Base-by-base conservation (phyloP, 2,329 filamentous ascomycete species). In the Scytalidium lignicola region DNA sequence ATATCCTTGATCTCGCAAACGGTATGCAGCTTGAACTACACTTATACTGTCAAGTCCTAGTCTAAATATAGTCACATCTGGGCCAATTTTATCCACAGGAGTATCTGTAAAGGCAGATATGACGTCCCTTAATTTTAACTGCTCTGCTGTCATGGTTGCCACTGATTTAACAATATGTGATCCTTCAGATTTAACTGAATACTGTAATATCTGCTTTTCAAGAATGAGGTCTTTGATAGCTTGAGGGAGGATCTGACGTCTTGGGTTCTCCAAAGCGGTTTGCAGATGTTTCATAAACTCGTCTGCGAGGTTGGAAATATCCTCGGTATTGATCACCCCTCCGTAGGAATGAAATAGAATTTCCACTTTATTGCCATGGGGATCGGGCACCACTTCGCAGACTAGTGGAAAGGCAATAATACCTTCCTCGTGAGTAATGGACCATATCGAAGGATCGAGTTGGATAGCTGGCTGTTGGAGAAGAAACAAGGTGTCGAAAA, bases 11-110 rank as follows among this genome's bases (percentile, higher is more conserved):
- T 74, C 77, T 17, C 85, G 80, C 15, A 96, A 71, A 21, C 75
- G 70, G 1, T 80, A 76, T 1, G 90, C 88, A 9, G 96, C 74
- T 60, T 96, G 90, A 4, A 85, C 77, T 0, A 90, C 88, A 52
- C 86, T 91, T 60, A 97, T 93, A 63, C 91, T 96, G 66, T 96
- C 91, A 3, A 96, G 71, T 0, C 92, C 92, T n/a, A 96, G 78
- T 50, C 86, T 83, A 59, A 92, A 95, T 44, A 97, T 89, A 0
- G 88, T 90, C 0, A 82, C 89, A 9, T 76, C 63, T 12, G 74
- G 74, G 3, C 63, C 59, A 43, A 96, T 83, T 0, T 68, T 70
- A 0, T 72, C 59, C 2, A 63, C 49, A 0, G 77, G 63, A 3
- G 77, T 66, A 1, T 73, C 69, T 1, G 86, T 82, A 20, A 93